Conservation (phyloP, 2,329 filamentous ascomycete genomes). For the Berkeleyomyces basicola region DNA sequence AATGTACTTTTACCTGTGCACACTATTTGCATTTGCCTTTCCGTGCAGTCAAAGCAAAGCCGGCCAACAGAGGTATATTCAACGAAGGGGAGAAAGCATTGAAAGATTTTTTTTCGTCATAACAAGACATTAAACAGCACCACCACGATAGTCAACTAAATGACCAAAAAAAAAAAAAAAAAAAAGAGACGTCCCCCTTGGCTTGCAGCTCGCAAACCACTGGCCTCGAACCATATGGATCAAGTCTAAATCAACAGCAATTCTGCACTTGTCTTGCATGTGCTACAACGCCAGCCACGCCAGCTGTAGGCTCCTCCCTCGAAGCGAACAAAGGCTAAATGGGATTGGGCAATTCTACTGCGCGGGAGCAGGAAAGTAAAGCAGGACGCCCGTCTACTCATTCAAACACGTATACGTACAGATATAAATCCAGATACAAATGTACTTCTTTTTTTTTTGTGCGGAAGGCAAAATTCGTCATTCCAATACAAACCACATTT, state of each 20-base stretch:
- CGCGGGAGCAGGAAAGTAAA: neutral
- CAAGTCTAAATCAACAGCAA: too few species aligned
- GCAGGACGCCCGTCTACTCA: too few species aligned
- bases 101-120: too few species aligned
- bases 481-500: too few species aligned
- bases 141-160: too few species aligned
- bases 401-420: too few species aligned
- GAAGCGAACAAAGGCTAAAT: neutral
- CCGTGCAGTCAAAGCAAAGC: neutral
- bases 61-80: neutral
- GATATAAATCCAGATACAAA: too few species aligned
- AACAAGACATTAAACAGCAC: too few species aligned
- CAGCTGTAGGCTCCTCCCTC: neutral
- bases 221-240: neutral
- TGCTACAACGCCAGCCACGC: neutral
- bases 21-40: neutral
- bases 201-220: neutral
- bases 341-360: neutral
- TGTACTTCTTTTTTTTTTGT: too few species aligned
- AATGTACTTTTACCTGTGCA: neutral
- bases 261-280: neutral
- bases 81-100: too few species aligned
- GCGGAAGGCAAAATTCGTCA: too few species aligned
- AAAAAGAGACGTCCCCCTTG: neutral
- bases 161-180: neutral